phyloP scores from a whole-genome alignment of 2,329 filamentous ascomycete species.

The Alternaria rosae region DNA sequence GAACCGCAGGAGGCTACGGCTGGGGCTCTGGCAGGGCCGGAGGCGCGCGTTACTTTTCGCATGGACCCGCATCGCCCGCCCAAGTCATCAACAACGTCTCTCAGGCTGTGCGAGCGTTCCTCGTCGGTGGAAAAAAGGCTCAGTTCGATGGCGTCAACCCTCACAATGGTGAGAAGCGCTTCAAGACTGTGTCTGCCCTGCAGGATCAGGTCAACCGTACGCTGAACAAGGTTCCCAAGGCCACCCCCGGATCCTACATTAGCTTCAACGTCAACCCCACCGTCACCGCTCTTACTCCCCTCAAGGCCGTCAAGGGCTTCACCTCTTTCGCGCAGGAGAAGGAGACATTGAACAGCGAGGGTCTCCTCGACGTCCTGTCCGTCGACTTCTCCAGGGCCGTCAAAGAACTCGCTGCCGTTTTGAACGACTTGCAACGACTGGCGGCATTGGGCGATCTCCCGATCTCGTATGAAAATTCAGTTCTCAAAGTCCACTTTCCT shows the following conservation, averaged over 20 bases:
- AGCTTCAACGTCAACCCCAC: conserved; percentile 90
- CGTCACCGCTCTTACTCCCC: conserved; percentile 82
- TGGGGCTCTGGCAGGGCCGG: conserved; percentile 73
- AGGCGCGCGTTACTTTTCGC: conserved; percentile 86
- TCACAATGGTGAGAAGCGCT: conserved; percentile 75
- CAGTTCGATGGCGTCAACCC: conserved; percentile 81
- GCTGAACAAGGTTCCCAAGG: conserved; percentile 66
- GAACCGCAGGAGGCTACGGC: conserved; percentile 88
- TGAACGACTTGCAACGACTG: conserved; percentile 82
- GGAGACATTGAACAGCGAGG: conserved; percentile 78
- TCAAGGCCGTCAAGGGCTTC: conserved; percentile 66
- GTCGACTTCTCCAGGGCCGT: conserved; percentile 87
- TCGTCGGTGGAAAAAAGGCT: conserved; percentile 87
- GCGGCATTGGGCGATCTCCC: conserved; percentile 83
- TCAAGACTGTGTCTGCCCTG: conserved; percentile 75
- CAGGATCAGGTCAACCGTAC: conserved; percentile 76
- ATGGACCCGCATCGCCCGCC: conserved; percentile 81
- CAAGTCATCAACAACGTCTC: conserved; percentile 97
- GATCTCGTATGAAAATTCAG: conserved; percentile 72
- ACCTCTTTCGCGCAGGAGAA: conserved; percentile 48
- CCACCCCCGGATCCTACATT: conserved; percentile 78
- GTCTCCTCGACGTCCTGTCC: conserved; percentile 83
- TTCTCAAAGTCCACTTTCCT: conserved; percentile 84
- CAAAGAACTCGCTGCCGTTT: conserved; percentile 79
- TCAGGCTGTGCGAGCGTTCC: conserved; percentile 88